Evolutionary conservation across 2,329 filamentous ascomycete genomes (phyloP), one percentile per base, ranked within the genome.

Genomic region (Colletotrichum sp.): DNA sequence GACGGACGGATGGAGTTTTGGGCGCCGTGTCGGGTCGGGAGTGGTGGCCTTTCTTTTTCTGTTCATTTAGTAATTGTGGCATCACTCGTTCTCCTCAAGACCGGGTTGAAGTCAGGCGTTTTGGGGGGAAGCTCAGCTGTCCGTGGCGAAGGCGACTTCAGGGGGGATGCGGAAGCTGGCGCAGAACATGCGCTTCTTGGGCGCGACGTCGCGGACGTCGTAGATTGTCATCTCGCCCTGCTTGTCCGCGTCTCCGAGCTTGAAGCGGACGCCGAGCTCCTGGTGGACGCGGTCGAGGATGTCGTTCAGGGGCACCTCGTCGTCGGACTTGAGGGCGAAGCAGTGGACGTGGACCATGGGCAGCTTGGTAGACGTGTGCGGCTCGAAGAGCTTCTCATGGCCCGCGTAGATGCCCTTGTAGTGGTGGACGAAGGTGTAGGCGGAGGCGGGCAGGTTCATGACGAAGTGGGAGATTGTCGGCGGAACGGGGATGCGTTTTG

Each of bases 131-230:
- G 9, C 59, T 76, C 62, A 77, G 62, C 75, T 73, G 24, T 55
- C 60, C 10, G 60, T 60, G 28, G 90, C 89, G 86, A 98, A 98
- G 16, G 96, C 97, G 8, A 98, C 95, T 80, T 95, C 92, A 39
- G 88, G 86, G 3, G 97, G 97, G 76, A 99, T 83, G 77, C 96
- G 92, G 86, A 99, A 99, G 79, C 93, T 98, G 34, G 95, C 96
- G 84, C 97, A 99, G 85, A 96, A 99, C 96, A 98, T 98, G 82
- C 94, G 92, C 89, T 99, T 99, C 81, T 95, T 94, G 7, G 97
- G 97, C 75, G 96, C 95, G 71, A 99, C 97, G 79, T 98, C 93
- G 78, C 97, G 90, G 39, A 99, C 95, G 75, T 94, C 92, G 76
- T 92, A 86, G 78, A 95, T 91, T 1, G 86, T 86, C 49, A 91